These are phyloP conservation scores for Pichia sp. DNA, from an alignment of 1,139 yeast species.

Conservation along the genomic window DNA sequence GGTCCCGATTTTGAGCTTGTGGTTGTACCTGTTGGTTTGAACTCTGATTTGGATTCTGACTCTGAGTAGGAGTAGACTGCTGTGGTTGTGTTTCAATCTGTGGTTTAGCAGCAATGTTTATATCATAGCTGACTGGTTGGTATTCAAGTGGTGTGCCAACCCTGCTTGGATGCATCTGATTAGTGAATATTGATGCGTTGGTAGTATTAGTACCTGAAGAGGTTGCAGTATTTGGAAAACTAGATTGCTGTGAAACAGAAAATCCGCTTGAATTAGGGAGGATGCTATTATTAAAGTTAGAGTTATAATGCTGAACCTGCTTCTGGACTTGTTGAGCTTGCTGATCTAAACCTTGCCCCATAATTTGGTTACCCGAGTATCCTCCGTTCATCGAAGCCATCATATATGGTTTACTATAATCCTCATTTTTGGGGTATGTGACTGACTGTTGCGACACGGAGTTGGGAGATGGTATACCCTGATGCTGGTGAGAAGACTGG, in stretches of 20 bases:
- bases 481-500: not conserved
- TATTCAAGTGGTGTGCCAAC: slow-evolving; percentile 12
- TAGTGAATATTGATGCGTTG: slow-evolving; percentile 9
- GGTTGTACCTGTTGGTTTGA: not conserved
- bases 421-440: slow-evolving; percentile 1
- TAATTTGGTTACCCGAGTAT: not conserved
- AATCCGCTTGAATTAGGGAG: slow-evolving; percentile 1
- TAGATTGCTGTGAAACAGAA: slow-evolving; percentile 2
- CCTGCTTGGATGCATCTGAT: slow-evolving; percentile 11
- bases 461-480: not conserved
- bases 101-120: slow-evolving; percentile 2
- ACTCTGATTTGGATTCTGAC: not conserved
- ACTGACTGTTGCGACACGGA: not conserved
- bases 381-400: not conserved
- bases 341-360: slow-evolving; percentile 6
- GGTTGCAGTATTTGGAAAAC: not conserved
- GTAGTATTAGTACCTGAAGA: not conserved
- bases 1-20: not conserved
- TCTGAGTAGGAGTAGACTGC: not conserved
- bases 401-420: not conserved
- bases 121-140: not conserved
- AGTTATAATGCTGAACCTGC: slow-evolving; percentile 6
- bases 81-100: not conserved
- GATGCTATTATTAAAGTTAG: not conserved
- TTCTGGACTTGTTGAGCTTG: slow-evolving; percentile 15